phyloP scores from a whole-genome alignment of 345 rosid genomes.

The Gossypium sturtianum region DNA sequence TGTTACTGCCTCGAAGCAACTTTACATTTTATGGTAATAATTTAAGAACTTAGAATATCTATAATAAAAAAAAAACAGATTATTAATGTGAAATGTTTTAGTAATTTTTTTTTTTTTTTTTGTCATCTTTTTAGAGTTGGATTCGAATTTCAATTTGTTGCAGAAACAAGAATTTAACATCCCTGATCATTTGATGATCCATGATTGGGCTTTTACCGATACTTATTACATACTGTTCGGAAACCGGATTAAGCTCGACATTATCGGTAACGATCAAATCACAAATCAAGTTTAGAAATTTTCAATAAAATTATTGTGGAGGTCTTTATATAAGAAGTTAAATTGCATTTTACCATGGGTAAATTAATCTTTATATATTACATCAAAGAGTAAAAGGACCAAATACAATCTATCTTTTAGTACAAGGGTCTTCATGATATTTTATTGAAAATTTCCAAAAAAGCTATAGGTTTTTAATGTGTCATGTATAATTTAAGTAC shows the following conservation, averaged over 20 bases:
- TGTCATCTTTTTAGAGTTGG: conserved; percentile 44
- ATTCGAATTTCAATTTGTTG: conserved; percentile 48
- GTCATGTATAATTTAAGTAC: conserved; percentile 3
- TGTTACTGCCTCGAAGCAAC: conserved; percentile 76
- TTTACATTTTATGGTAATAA: conserved; percentile 70
- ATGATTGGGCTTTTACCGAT: conserved; percentile 93
- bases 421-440: too few species aligned
- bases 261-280: conserved; percentile 38
- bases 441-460: background rate
- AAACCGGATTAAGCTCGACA: conserved; percentile 69
- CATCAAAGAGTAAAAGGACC: too few species aligned
- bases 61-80: background rate
- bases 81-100: background rate
- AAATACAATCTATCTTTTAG: too few species aligned
- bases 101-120: background rate
- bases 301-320: background rate
- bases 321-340: too few species aligned
- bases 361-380: too few species aligned
- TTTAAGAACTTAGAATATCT: background rate
- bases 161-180: conserved; percentile 53
- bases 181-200: conserved; percentile 82
- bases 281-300: background rate
- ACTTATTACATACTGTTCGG: conserved; percentile 68
- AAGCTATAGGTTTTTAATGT: background rate
- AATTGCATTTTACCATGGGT: too few species aligned